Conservation (phyloP, 371 early-diverging fungal species). For the Lichtheimia ornata region DNA sequence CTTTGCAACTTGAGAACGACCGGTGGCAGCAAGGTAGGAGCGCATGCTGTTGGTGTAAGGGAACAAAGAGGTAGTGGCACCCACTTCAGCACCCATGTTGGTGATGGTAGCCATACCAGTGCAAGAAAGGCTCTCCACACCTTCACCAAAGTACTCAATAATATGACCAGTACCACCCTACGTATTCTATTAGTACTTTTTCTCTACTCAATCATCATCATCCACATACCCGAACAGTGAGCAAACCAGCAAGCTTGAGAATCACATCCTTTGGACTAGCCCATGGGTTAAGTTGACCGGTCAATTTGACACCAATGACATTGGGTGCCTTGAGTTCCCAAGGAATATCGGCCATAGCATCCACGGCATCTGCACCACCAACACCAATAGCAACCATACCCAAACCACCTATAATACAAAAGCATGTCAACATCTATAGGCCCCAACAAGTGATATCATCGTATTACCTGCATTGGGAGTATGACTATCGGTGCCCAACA, state of each 20-base stretch:
- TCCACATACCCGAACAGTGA: conserved; percentile 81
- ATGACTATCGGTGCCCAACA: conserved; percentile 89
- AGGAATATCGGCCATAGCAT: conserved; percentile 92
- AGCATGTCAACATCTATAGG: not conserved
- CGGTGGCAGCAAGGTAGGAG: conserved; percentile 79
- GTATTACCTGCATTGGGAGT: conserved; percentile 69
- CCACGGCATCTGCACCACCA: conserved; percentile 95
- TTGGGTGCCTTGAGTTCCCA: conserved; percentile 95
- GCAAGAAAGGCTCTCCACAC: conserved; percentile 83
- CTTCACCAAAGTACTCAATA: conserved; percentile 92
- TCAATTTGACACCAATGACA: conserved; percentile 91
- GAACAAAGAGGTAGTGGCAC: conserved; percentile 93
- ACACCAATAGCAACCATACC: conserved; percentile 94
- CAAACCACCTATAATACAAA: conserved; percentile 76
- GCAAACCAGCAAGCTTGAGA: conserved; percentile 81
- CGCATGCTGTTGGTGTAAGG: conserved; percentile 82
- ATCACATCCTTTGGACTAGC: conserved; percentile 92
- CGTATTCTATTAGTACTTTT: not conserved
- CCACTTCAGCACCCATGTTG: conserved; percentile 96
- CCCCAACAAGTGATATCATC: too few species aligned
- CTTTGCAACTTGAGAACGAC: conserved; percentile 70
- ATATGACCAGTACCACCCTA: conserved; percentile 91
- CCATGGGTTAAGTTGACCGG: conserved; percentile 88
- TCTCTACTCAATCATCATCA: conserved; percentile 30
- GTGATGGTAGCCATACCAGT: conserved; percentile 96